Percentiles rank a stretch among this genome's conserved stretches.
Evolutionary conservation across 2,329 filamentous ascomycete genomes (phyloP).

Genomic region (Thyridium curvatum): DNA sequence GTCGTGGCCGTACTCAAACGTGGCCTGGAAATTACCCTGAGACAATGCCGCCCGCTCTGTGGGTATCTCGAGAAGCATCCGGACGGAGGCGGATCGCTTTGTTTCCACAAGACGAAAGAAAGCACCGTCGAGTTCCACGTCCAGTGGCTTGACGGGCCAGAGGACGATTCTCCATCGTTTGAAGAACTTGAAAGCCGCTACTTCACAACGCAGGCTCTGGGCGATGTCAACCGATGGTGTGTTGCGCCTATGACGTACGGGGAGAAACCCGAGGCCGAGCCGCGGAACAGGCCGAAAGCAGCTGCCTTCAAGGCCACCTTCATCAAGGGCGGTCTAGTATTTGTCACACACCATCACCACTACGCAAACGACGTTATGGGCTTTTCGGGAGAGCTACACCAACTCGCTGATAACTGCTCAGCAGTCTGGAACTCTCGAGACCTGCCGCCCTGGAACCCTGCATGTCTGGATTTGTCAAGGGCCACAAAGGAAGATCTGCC

Average conservation of each 20-base stretch:
- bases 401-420: slow-evolving; percentile 33
- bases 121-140: background rate
- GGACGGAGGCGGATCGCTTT: slow-evolving; percentile 16
- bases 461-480: too few relatives aligned
- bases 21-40: slow-evolving; percentile 25
- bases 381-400: slow-evolving; percentile 24
- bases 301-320: slow-evolving; percentile 32
- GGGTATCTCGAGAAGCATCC: slow-evolving; percentile 29
- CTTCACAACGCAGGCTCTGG: too few relatives aligned
- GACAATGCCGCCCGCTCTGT: slow-evolving; percentile 25
- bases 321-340: slow-evolving; percentile 28
- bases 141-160: too few relatives aligned
- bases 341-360: slow-evolving; percentile 33
- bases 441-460: slow-evolving; percentile 15
- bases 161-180: too few relatives aligned
- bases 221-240: slow-evolving; percentile 10
- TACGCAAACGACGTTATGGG: slow-evolving; percentile 33
- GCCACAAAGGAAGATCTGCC: too few relatives aligned
- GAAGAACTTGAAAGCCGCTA: too few relatives aligned
- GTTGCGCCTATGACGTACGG: slow-evolving; percentile 13
- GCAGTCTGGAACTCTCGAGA: slow-evolving; percentile 16
- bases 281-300: slow-evolving; percentile 19
- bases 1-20: slow-evolving; percentile 16
- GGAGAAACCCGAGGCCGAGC: slow-evolving; percentile 23
- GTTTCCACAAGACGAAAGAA: slow-evolving; percentile 3